Conservation (phyloP, 768 basidiomycete genomes). For the Hygrophorus pudorinus region DNA sequence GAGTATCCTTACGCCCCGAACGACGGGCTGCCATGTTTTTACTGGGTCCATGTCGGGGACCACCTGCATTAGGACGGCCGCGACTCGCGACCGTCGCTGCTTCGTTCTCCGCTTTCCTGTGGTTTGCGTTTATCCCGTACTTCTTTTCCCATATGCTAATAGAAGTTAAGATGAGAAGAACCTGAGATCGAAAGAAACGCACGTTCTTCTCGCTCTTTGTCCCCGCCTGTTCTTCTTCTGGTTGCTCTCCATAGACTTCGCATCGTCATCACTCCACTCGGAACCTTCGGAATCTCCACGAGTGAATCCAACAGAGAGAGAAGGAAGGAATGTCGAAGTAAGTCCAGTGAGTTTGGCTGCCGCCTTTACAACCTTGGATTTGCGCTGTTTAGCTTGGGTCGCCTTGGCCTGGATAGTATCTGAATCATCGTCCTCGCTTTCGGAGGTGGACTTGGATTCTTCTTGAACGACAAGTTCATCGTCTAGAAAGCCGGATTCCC, state of each 20-base stretch:
- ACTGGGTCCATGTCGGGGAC: background rate
- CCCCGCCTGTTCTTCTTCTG: conserved; percentile 84
- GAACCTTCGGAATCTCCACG: conserved; percentile 71
- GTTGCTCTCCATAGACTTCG: conserved; percentile 36
- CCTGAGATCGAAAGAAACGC: conserved; percentile 22
- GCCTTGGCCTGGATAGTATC: conserved; percentile 24
- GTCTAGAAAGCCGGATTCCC: background rate
- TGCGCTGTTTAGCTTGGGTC: conserved; percentile 12
- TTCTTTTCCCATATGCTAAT: conserved; percentile 96
- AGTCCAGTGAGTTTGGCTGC: conserved; percentile 16
- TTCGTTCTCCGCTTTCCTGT: conserved; percentile 58
- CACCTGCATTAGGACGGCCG: background rate
- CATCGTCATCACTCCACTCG: conserved; percentile 64
- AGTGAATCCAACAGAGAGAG: conserved; percentile 77
- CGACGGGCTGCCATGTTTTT: background rate
- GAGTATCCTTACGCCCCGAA: background rate
- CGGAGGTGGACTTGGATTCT: conserved; percentile 11
- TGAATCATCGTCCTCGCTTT: conserved; percentile 18
- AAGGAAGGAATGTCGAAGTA: conserved; percentile 73
- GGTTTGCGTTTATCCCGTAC: conserved; percentile 85
- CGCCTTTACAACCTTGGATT: conserved; percentile 9
- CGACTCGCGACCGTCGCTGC: background rate
- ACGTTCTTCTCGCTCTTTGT: conserved; percentile 91
- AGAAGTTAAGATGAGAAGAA: conserved; percentile 5
- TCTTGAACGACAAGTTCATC: background rate